Evolutionary conservation across 2,329 filamentous ascomycete genomes (phyloP).

Genomic region (Fusarium longipes): DNA sequence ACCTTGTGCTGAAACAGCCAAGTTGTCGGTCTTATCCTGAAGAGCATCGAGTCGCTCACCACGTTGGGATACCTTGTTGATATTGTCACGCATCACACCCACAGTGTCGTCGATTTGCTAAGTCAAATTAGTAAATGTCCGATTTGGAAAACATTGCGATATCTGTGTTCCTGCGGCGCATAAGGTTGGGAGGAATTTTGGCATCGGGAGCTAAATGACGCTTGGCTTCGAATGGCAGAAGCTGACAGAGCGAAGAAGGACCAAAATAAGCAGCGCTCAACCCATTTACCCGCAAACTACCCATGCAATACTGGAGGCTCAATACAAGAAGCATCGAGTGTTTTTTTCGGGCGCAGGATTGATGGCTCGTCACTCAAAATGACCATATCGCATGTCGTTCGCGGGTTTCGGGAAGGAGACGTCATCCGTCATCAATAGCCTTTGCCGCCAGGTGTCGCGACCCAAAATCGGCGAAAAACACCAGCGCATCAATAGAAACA

Average conservation of each 20-base stretch:
- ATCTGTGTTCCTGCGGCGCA: slow-evolving; percentile 1
- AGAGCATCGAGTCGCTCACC: slow-evolving; percentile 88
- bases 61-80: slow-evolving; percentile 95
- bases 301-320: neutral
- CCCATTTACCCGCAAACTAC: neutral
- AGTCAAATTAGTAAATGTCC: slow-evolving; percentile 29
- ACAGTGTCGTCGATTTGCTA: slow-evolving; percentile 99
- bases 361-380: neutral
- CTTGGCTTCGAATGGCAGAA: neutral
- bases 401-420: slow-evolving; percentile 7
- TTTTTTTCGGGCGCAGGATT: neutral
- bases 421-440: slow-evolving; percentile 22
- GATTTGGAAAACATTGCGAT: neutral
- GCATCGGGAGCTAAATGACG: neutral
- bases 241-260: neutral
- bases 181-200: neutral
- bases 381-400: slow-evolving; percentile 4
- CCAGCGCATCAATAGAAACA: slow-evolving; percentile 31
- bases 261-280: neutral
- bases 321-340: neutral
- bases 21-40: slow-evolving; percentile 94
- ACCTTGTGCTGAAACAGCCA: slow-evolving; percentile 90
- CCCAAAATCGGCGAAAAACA: slow-evolving; percentile 24
- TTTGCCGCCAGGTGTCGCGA: slow-evolving; percentile 32
- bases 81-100: slow-evolving; percentile 95